A percentile compares a stretch with the other conserved stretches of the same genome.
phyloP scores from a whole-genome alignment of 768 basidiomycete genomes.

The Lactarius pseudohatsudake region DNA sequence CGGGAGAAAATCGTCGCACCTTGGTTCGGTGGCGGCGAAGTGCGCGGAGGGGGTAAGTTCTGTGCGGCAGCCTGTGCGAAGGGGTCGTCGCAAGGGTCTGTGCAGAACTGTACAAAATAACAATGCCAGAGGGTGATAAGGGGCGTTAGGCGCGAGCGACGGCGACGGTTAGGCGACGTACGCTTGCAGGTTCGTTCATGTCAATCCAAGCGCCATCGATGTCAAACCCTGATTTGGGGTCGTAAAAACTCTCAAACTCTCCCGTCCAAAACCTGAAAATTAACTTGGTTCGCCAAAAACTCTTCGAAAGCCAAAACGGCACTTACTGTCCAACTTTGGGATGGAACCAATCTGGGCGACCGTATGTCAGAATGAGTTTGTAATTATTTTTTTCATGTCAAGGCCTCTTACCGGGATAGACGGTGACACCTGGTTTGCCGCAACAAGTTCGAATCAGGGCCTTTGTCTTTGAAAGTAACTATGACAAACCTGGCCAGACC shows the following conservation, averaged over 20 bases:
- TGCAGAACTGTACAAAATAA: constrained; percentile 52
- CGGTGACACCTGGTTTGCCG: constrained; percentile 47
- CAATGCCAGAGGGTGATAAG: background rate
- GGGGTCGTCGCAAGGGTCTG: constrained; percentile 59
- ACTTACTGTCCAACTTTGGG: constrained; percentile 49
- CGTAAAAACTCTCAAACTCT: constrained; percentile 59
- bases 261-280: constrained; percentile 56
- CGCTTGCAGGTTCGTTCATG: constrained; percentile 73
- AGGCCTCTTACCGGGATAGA: constrained; percentile 48
- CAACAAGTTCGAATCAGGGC: background rate
- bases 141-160: too few relatives aligned
- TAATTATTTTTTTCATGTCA: constrained; percentile 5
- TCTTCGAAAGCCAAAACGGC: background rate
- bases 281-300: background rate
- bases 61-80: constrained; percentile 55
- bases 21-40: constrained; percentile 50
- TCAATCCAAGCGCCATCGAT: constrained; percentile 77
- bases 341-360: constrained; percentile 57
- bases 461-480: background rate
- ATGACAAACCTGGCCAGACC: constrained; percentile 59
- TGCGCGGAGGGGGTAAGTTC: constrained; percentile 54
- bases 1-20: constrained; percentile 52
- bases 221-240: constrained; percentile 52
- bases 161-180: constrained; percentile 34
- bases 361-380: background rate